Evolutionary conservation across 2,329 filamentous ascomycete species (phyloP), one percentile per base, ranked within the genome.

Genomic region (Thielaviopsis euricoi): DNA sequence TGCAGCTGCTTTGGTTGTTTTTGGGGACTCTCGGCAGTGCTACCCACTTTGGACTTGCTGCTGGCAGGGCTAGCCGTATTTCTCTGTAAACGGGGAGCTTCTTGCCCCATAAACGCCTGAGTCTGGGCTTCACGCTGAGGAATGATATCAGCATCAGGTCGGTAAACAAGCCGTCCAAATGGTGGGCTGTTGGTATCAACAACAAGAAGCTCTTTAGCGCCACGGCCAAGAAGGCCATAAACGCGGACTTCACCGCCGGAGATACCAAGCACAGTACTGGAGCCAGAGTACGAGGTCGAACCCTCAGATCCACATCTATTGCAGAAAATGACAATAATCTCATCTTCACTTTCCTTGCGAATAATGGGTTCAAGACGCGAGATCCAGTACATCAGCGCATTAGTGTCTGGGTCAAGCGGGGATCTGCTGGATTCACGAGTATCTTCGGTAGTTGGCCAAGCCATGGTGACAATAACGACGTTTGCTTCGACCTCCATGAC

Each of bases 351-450:
- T 1, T 81, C 73, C 0, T 70, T 65, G 10, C 76, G 71, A 25
- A 84, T 79, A 0, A 85, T 56, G 0, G 87, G 87, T 54, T 85
- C 81, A 3, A 91, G 73, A 0, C 87, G 76, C 13, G 80, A 77
- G 0, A 87, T 72, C 87, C 87, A 91, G 64, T 90, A 91, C 0
- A 79, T 78, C 7, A 91, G 66, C 0, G 86, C 88, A n/a, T 86
- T 80, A 68, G 86, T 75, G 62, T 90, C 86, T 0, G 86, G 85
- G 49, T 81, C 77, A 0, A 74, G 65, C 0, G 78, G 79, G 61
- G 62, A 70, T 22, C 62, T 73, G 59, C 65, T 80, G 65, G 72
- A 81, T 6, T 59, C 58, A 12, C 64, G 72, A 1, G 67, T 73
- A 64, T 73, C 76, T 61, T 74, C 80, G 58, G 67, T 72, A 1